phyloP scores from a whole-genome alignment of 2,329 filamentous ascomycete species.

The Colletotrichum camelliae region DNA sequence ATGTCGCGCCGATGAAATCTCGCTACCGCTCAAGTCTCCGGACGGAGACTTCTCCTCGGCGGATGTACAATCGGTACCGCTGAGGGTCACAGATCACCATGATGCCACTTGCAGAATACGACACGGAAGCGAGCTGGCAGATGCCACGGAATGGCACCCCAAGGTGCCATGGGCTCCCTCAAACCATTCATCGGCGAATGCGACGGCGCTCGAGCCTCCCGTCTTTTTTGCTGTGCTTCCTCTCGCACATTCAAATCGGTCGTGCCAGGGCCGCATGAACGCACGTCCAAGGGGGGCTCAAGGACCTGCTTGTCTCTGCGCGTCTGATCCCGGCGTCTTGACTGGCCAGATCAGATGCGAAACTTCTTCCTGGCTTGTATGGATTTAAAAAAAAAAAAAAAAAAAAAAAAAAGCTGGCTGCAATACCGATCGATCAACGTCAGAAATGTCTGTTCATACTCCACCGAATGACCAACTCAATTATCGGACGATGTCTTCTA shows the following conservation, averaged over 20 bases:
- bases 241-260: background rate
- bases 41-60: background rate
- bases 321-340: background rate
- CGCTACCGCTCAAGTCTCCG: background rate
- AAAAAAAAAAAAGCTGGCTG: background rate
- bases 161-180: slow-evolving; percentile 12
- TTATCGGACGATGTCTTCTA: slow-evolving; percentile 18
- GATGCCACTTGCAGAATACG: background rate
- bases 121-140: background rate
- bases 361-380: background rate
- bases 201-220: slow-evolving; percentile 10
- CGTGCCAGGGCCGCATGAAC: slow-evolving; percentile 11
- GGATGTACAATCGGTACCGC: background rate
- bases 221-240: background rate
- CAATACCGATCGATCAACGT: slow-evolving; percentile 10
- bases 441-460: slow-evolving; percentile 14
- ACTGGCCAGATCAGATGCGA: slow-evolving; percentile 4
- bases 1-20: background rate
- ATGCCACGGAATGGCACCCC: background rate
- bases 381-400: background rate
- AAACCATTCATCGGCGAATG: background rate
- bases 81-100: background rate
- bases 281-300: background rate
- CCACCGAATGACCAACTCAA: slow-evolving; percentile 6
- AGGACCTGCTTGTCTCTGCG: slow-evolving; percentile 6